A percentile compares a stretch with the other conserved stretches of the same genome.
Conservation (phyloP, 495 filamentous ascomycete genomes). For the Aspergillus incahuasiensis region DNA sequence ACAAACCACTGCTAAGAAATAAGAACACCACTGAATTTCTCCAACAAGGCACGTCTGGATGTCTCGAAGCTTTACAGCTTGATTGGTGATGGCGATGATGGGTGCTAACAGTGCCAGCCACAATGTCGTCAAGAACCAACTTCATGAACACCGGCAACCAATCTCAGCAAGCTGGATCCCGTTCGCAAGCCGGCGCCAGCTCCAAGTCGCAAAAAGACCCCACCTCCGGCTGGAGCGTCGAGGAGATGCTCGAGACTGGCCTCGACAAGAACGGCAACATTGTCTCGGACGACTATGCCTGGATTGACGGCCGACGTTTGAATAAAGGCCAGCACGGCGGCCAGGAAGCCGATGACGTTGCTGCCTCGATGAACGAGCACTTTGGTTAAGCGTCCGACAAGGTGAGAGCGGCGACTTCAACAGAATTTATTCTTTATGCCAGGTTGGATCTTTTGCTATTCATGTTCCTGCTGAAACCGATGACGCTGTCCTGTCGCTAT, state of each 20-base stretch:
- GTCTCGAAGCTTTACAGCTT: too few relatives aligned
- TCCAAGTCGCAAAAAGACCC: conserved; percentile 5
- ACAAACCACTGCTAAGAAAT: background rate
- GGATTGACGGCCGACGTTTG: conserved; percentile 21
- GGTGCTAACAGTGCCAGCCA: background rate
- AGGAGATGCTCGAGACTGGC: conserved; percentile 27
- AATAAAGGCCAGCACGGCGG: conserved; percentile 10
- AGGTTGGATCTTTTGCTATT: background rate
- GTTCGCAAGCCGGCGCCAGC: background rate
- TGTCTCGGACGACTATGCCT: conserved; percentile 28
- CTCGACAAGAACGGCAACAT: conserved; percentile 31
- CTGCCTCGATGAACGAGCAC: conserved; percentile 27
- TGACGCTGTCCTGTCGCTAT: too few relatives aligned
- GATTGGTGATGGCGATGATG: too few relatives aligned
- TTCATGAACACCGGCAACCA: background rate
- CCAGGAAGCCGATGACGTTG: conserved; percentile 20
- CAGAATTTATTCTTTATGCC: background rate
- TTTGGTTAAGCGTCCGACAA: conserved; percentile 35
- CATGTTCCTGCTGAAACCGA: background rate
- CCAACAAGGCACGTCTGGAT: background rate
- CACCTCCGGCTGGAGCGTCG: conserved; percentile 20
- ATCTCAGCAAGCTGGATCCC: background rate
- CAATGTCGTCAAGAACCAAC: conserved; percentile 8
- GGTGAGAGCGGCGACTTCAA: background rate
- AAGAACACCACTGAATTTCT: background rate